Base-by-base conservation (phyloP, 495 filamentous ascomycete species). In the Neurospora sublineolata region DNA sequence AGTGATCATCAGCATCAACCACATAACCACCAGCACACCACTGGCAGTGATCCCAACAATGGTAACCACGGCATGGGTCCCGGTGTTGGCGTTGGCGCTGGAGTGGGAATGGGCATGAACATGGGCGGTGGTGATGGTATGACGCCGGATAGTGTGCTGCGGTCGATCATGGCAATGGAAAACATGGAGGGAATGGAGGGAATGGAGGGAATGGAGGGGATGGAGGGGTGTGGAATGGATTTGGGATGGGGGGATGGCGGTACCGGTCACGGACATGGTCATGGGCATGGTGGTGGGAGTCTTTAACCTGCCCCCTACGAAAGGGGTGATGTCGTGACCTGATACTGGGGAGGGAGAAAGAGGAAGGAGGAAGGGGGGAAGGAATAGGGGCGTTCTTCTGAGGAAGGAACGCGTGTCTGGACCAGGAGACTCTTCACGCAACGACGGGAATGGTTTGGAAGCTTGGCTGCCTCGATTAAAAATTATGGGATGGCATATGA, bases 91-190 rank as follows among this genome's bases (percentile, higher is more conserved):
- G 73, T 20, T 36, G 23, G 37, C 23, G 71, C 74, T 39, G 70
- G 74, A 1, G 60, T 69, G 18, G 67, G 69, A 0, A 37, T 70
- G 3, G 77, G 78, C 12, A 77, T 75, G 37, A 77, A 75, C 1
- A 14, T 86, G 82, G 69, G 74, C 46, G 67, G 14, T 52, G 41
- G 27, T 30, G 41, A 71, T 40, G 84, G 79, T 9, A 83, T 87
- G 81, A 86, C 84, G 23, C 84, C 85, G 4, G 82, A 87, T 33
- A 83, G 84, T 0, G 79, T 87, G 20, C 78, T 87, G 18, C 80
- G 82, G 69, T 80, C 83, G n/a, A 78, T 87, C 16, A 82, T 87
- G 76, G 76, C 80, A 14, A 82, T 85, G 78, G 76, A 73, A 39
- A 75, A 79, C 9, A 83, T 86, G 77, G 84, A 86, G 23, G 77